Base-by-base conservation (phyloP, 202 grass and related monocot genomes). In the Schoenoplectus triqueter region DNA sequence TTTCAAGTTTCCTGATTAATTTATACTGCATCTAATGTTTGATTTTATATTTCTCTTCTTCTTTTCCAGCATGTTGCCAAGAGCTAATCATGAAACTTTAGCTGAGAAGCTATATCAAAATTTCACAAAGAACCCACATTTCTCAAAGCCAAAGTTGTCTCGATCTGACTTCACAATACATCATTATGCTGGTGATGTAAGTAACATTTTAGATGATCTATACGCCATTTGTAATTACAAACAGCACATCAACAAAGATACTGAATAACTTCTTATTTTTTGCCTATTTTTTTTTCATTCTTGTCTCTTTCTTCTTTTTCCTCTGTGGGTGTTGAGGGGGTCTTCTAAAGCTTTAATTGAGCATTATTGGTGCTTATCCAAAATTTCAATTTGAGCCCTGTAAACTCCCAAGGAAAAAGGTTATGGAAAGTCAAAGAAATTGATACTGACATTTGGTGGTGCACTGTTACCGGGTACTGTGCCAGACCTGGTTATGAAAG, bases 181-280 rank as follows among this genome's bases (percentile, higher is more conserved):
- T 88, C 95, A 95, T 81, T 98, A 98, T 88, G 95, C 95, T 91
- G 95, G 95, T 81, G 84, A 98, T 91, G 95, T 98, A 92, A 90
- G 95, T 93, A 83, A 80, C 82, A 84, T 76, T 41, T 85, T 68
- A 60, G 78, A 31, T 31, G 31, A 31, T 31, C 31, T 31, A 31
- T 31, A 31, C 31, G 31, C 31, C 31, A 31, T 31, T 31, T 31
- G 31, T 31, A 31, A 31, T 31, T 31, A 31, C 31, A 31, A 31
- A 31, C 31, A 31, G 31, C 31, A 31, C 31, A 31, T 31, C 31
- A 31, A 31, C 31, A 31, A 31, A 31, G 31, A 31, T 31, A 31
- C 31, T 31, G 31, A 31, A 31, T 31, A 31, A 31, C 31, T 31
- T 31, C 31, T 31, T 31, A 31, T 31, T 31, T 31, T 31, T 31